phyloP scores from a whole-genome alignment of 257 asterid genomes.

The Gentiana macrophylla region DNA sequence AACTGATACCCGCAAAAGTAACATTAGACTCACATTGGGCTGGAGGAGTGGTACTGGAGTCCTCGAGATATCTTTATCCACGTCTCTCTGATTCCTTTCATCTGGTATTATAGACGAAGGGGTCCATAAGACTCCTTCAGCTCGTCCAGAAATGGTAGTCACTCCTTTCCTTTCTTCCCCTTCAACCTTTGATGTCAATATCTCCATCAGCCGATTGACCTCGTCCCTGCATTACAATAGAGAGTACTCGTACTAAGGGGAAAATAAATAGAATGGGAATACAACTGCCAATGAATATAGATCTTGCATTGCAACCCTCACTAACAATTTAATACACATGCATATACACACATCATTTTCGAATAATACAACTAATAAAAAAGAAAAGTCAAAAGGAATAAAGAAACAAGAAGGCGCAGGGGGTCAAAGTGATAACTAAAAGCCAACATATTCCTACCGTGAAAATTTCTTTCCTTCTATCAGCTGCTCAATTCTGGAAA shows the following conservation, averaged over 20 bases:
- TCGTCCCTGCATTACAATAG: constrained; percentile 51
- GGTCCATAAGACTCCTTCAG: constrained; percentile 23
- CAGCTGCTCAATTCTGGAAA: constrained; percentile 61
- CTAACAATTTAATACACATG: no score
- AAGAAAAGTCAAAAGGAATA: neutral
- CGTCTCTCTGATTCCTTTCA: constrained; percentile 24
- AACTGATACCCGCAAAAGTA: neutral
- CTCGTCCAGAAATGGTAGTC: constrained; percentile 22
- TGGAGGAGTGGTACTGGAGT: constrained; percentile 27
- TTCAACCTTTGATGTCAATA: constrained; percentile 42
- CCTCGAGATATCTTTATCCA: constrained; percentile 21
- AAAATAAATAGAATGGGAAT: no score
- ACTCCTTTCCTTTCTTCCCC: constrained; percentile 26
- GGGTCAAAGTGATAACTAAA: neutral
- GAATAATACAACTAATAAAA: neutral
- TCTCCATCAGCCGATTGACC: constrained; percentile 45
- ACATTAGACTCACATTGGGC: constrained; percentile 33
- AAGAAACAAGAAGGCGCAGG: neutral
- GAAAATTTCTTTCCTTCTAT: constrained; percentile 56
- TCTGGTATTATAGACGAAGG: constrained; percentile 30
- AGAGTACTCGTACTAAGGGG: neutral
- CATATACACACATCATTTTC: no score
- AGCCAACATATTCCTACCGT: constrained; percentile 26
- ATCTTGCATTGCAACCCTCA: no score
- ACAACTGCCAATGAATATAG: no score